Base-by-base conservation (phyloP, 2,329 filamentous ascomycete species). In the Thielaviopsis punctulata region DNA sequence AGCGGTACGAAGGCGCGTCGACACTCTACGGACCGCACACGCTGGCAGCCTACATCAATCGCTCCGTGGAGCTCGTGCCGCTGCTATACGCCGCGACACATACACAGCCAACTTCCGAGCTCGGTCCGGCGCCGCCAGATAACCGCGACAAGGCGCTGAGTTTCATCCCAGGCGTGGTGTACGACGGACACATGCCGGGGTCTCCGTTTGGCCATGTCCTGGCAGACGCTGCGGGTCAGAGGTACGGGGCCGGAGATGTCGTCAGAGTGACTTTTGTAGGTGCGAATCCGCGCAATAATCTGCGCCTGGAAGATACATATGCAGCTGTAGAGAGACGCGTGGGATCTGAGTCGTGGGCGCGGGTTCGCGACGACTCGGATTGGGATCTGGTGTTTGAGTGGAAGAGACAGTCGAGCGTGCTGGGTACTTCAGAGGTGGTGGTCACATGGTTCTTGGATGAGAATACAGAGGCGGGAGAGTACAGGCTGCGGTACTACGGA, bases 1-100 rank as follows among this genome's bases (percentile, higher is more conserved):
- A 95, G 67, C 82, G 90, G 9, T 95, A 95, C 66, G 90, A 96
- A 68, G 90, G 89, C n/a, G 90, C 86, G 0, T 90, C 84, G 6
- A 96, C 90, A 0, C 77, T 96, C 2, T 92, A 85, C 63, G 90
- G 90, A 0, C 84, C 76, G 2, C 79, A 88, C 64, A 86, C 87
- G 0, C 74, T 95, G 10, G 78, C 84, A 33, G 90, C 88, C 1
- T 92, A 92, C 68, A 85, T 95, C 68, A 89, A 93, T 64, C 72
- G 90, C 44, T 89, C 86, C 0, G 70, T 88, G n/a, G 79, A 83
- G 71, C 10, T 64, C 53, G 53, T 66, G 52, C 60, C 68, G 69
- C 52, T 69, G 69, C 45, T 65, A 68, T 56, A 57, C 6, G 60
- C 64, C 4, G 21, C 39, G 9, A 22, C 39, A n/a, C 61, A 67